These are phyloP conservation scores for Cryptosporidium bovis DNA, from an alignment of 169 alveolate species.

Conservation along the genomic window DNA sequence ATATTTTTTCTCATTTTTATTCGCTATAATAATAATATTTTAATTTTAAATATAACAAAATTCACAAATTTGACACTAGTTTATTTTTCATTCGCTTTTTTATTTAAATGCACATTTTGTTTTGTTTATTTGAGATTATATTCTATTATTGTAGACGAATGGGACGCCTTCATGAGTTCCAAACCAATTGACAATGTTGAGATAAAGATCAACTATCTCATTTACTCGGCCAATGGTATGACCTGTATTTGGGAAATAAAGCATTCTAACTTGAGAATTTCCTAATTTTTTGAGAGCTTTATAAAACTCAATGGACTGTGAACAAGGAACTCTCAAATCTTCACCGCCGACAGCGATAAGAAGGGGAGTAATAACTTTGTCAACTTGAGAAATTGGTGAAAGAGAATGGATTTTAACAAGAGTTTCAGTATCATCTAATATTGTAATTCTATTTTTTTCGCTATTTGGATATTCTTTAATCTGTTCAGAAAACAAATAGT, in stretches of 20 bases:
- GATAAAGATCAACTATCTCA: conserved; percentile 8
- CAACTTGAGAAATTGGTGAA: conserved; percentile 48
- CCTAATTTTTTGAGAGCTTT: conserved; percentile 37
- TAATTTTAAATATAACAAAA: no score
- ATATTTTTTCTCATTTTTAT: no score
- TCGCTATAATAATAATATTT: no score
- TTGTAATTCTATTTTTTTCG: conserved; percentile 1
- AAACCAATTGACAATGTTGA: conserved; percentile 53
- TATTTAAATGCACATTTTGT: no score
- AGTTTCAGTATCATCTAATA: conserved; percentile 4
- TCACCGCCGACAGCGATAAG: conserved; percentile 38
- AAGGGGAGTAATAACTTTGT: conserved; percentile 50
- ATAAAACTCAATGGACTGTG: conserved; percentile 70
- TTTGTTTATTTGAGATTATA: background rate
- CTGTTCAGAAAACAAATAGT: conserved; percentile 26
- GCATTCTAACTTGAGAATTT: conserved; percentile 38
- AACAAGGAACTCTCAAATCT: conserved; percentile 41
- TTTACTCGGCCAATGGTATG: background rate
- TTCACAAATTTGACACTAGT: background rate
- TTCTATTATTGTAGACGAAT: background rate
- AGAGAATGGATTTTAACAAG: conserved; percentile 4
- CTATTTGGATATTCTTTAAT: conserved; percentile 6
- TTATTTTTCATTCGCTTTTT: no score
- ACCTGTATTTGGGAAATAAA: conserved; percentile 19
- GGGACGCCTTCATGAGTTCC: conserved; percentile 52